These are phyloP conservation scores for Eruca vesicaria DNA, from an alignment of 441 rosid species.

Conservation along the genomic window DNA sequence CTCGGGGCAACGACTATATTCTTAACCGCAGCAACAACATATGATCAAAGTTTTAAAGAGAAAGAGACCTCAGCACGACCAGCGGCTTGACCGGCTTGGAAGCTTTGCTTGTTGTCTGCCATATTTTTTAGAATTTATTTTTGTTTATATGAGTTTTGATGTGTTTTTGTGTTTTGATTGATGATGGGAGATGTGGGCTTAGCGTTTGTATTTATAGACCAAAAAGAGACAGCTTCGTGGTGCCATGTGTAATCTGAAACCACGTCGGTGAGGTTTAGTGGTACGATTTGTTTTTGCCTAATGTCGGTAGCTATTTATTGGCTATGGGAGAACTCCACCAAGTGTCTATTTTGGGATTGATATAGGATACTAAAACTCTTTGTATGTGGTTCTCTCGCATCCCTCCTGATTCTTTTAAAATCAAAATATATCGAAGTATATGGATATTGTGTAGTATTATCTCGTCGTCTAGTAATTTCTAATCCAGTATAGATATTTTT, in stretches of 20 bases:
- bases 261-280: constrained; percentile 13
- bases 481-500: not conserved
- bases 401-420: too few species aligned
- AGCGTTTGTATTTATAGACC: constrained; percentile 12
- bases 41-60: not conserved
- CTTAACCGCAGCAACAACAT: not conserved
- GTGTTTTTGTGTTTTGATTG: not conserved
- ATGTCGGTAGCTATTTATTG: constrained; percentile 30
- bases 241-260: not conserved
- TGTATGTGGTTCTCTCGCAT: constrained; percentile 8
- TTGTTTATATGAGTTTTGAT: not conserved
- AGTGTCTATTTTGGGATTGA: not conserved
- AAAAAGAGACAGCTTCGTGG: not conserved
- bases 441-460: not conserved
- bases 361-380: not conserved
- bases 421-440: not conserved
- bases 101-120: constrained; percentile 35
- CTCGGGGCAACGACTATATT: not conserved
- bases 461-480: not conserved
- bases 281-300: constrained; percentile 19
- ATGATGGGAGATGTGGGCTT: not conserved
- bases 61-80: constrained; percentile 31
- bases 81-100: constrained; percentile 37
- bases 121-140: constrained; percentile 1
- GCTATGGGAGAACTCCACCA: not conserved